Base-by-base conservation (phyloP, 2,329 filamentous ascomycete genomes). In the Colletotrichum sp. region DNA sequence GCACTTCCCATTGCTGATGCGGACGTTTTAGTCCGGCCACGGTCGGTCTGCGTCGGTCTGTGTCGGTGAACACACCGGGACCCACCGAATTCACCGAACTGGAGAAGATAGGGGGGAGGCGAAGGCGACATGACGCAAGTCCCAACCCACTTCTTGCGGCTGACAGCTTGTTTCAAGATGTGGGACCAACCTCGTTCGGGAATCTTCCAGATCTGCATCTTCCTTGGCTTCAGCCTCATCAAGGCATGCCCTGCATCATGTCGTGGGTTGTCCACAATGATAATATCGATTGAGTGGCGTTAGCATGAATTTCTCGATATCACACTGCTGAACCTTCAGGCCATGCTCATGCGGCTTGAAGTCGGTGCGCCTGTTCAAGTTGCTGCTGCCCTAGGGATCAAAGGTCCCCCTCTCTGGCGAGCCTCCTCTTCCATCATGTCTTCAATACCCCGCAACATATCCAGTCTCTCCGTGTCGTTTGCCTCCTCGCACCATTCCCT, bases 401-500 rank as follows among this genome's bases (percentile, higher is more conserved):
- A 60, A n/a, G 73, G 73, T 12, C 60, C 73, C 4, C 64, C 55
- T 16, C 10, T 68, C 7, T 55, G 62, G 8, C 73, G 69, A 18
- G 44, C 28, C 22, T 62, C 52, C 16, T 75, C 52, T 9, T 13
- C 24, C 13, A 75, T 62, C 28, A 75, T 39, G 1, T 28, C 22
- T 5, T 30, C 24, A 6, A 68, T 44, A 7, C 6, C 24, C 3
- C 32, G 13, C 9, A 75, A 13, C 8, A 22, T 22, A 7, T 30
- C 18, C 6, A 68, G 13, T 18, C 73, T 26, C 15, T 15, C 3
- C 3, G 8, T n/a, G n/a, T 75, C 73, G 7, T 12, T 18, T 2
- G 65, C 71, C 15, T 75, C 71, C 8, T 44, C 8, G 36, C 75
- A 76, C 75, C 75, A 76, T 16, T 30, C n/a, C 22, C 28, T 24